phyloP scores from a whole-genome alignment of 2,329 filamentous ascomycete species.

The Plectosphaerella plurivora region DNA sequence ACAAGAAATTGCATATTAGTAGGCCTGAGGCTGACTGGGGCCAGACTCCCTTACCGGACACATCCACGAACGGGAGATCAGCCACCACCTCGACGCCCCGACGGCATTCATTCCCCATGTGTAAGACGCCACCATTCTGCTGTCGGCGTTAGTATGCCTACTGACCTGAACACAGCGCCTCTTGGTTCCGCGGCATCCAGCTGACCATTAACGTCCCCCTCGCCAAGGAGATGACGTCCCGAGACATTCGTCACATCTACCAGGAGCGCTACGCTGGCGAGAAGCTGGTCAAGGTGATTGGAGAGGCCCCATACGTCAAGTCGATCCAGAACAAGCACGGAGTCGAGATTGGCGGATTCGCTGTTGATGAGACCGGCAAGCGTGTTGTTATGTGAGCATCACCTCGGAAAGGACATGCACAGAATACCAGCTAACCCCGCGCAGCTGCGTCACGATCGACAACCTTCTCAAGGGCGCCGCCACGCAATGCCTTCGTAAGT shows the following conservation, averaged over 20 bases:
- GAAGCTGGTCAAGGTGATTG: slow-evolving; percentile 88
- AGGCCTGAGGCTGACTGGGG: not conserved
- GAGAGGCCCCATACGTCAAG: slow-evolving; percentile 80
- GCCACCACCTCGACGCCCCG: slow-evolving; percentile 65
- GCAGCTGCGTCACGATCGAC: slow-evolving; percentile 79
- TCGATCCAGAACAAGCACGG: slow-evolving; percentile 80
- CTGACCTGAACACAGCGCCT: slow-evolving; percentile 39
- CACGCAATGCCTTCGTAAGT: slow-evolving; percentile 86
- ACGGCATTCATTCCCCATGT: slow-evolving; percentile 88
- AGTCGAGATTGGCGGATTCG: slow-evolving; percentile 91
- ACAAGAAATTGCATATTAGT: not conserved
- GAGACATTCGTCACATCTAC: slow-evolving; percentile 90
- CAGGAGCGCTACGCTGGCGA: slow-evolving; percentile 95
- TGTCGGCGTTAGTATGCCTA: not conserved
- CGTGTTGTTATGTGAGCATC: slow-evolving; percentile 67
- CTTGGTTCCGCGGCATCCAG: slow-evolving; percentile 95
- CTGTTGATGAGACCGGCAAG: slow-evolving; percentile 85
- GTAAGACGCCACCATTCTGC: not conserved
- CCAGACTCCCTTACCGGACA: slow-evolving; percentile 78
- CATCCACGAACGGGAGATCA: slow-evolving; percentile 91
- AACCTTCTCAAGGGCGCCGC: slow-evolving; percentile 91
- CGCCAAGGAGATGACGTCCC: slow-evolving; percentile 78
- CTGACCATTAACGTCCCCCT: slow-evolving; percentile 89
- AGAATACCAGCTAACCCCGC: slow-evolving; percentile 5
- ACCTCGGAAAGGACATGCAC: not conserved